phyloP scores from a whole-genome alignment of 768 basidiomycete genomes.

The Guyanaporus albipodus region DNA sequence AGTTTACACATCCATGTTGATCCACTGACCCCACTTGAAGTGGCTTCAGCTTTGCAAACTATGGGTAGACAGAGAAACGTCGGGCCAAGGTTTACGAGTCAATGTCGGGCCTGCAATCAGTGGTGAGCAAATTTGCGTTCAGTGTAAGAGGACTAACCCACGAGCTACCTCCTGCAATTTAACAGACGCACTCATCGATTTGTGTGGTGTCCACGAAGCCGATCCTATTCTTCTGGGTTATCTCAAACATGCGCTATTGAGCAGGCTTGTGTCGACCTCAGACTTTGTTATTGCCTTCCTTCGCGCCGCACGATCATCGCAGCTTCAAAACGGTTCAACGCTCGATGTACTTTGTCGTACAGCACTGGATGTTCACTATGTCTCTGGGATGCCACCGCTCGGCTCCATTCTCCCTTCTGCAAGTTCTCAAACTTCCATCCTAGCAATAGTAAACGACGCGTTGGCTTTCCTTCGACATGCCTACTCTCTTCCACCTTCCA shows the following conservation, averaged over 20 bases:
- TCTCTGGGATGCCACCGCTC: constrained; percentile 47
- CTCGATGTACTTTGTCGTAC: constrained; percentile 67
- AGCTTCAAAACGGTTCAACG: constrained; percentile 60
- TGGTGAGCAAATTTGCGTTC: constrained; percentile 37
- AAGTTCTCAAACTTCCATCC: constrained; percentile 45
- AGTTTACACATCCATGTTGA: constrained; percentile 1
- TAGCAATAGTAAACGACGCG: constrained; percentile 58
- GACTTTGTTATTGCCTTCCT: constrained; percentile 65
- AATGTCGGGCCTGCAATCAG: constrained; percentile 55
- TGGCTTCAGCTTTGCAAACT: constrained; percentile 67
- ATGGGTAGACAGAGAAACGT: constrained; percentile 48
- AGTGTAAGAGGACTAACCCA: constrained; percentile 1
- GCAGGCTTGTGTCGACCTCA: constrained; percentile 52
- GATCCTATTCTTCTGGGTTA: constrained; percentile 66
- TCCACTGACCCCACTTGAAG: constrained; percentile 33
- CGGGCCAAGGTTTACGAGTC: constrained; percentile 30
- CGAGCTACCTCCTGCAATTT: neutral
- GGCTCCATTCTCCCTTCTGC: constrained; percentile 53
- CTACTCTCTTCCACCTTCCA: constrained; percentile 45
- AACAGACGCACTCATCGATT: constrained; percentile 63
- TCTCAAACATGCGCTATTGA: constrained; percentile 53
- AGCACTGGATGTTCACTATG: constrained; percentile 60
- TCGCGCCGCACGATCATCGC: constrained; percentile 59
- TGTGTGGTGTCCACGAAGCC: constrained; percentile 68
- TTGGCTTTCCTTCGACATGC: constrained; percentile 56